Percentiles rank a stretch among this genome's conserved stretches.
phyloP scores from a whole-genome alignment of 371 early-diverging fungal genomes.

The Apophysomyces sp. region DNA sequence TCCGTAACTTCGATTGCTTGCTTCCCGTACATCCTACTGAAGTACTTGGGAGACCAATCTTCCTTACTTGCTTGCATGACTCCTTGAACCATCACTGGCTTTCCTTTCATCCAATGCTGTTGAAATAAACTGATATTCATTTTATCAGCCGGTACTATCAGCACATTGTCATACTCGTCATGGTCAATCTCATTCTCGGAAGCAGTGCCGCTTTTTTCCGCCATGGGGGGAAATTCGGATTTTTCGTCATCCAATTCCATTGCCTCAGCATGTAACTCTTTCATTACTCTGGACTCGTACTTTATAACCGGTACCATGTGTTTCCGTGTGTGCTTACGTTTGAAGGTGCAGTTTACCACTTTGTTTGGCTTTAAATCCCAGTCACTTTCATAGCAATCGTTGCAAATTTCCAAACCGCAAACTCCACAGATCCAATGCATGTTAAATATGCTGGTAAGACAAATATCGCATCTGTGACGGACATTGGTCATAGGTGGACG shows the following conservation, averaged over 20 bases:
- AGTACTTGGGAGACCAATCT: slow-evolving; percentile 43
- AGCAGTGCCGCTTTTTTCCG: background rate
- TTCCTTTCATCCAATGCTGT: slow-evolving; percentile 33
- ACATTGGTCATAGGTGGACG: slow-evolving; percentile 10
- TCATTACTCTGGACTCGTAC: slow-evolving; percentile 13
- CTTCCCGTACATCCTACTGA: slow-evolving; percentile 30
- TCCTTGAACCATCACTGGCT: slow-evolving; percentile 35
- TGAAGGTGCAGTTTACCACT: slow-evolving; percentile 9
- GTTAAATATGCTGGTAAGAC: slow-evolving; percentile 45
- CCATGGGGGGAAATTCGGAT: too few relatives aligned
- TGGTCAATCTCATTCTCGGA: too few relatives aligned
- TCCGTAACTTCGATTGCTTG: slow-evolving; percentile 41
- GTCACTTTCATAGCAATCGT: slow-evolving; percentile 42
- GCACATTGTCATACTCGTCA: too few relatives aligned
- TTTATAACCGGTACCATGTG: slow-evolving; percentile 42
- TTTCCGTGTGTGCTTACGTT: slow-evolving; percentile 15
- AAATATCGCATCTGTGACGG: slow-evolving; percentile 53
- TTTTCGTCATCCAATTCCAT: background rate
- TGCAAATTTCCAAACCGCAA: slow-evolving; percentile 59
- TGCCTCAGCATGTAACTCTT: slow-evolving; percentile 12
- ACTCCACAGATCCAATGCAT: slow-evolving; percentile 51
- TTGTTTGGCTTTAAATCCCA: slow-evolving; percentile 6
- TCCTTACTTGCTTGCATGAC: slow-evolving; percentile 13
- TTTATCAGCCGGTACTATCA: background rate
- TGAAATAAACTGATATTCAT: slow-evolving; percentile 34